Evolutionary conservation across 257 asterid species (phyloP).

Genomic region (Nicotiana sylvestris): DNA sequence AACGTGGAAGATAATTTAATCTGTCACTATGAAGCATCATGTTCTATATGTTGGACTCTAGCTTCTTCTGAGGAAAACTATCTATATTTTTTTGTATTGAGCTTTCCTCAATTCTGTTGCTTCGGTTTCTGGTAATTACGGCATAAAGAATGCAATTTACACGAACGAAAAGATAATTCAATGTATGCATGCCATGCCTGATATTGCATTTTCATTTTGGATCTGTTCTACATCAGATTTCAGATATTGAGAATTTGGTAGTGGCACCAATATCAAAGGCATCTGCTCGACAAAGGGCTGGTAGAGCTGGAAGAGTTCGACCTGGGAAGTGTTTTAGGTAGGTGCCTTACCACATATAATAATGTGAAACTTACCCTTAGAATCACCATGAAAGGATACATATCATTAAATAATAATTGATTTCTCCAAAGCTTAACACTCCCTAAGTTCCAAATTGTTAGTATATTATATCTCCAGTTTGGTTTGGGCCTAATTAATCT

Average conservation of each 20-base stretch:
- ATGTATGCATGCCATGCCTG: neutral
- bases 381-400: neutral
- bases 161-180: neutral
- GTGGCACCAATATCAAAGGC: constrained; percentile 96
- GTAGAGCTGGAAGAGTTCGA: constrained; percentile 96
- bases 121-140: neutral
- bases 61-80: constrained; percentile 1
- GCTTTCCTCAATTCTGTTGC: neutral
- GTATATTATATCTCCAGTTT: neutral
- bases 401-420: neutral
- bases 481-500: neutral
- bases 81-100: neutral
- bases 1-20: neutral
- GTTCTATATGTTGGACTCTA: neutral
- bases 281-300: constrained; percentile 95
- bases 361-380: neutral
- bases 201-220: constrained; percentile 5
- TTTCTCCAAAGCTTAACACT: neutral
- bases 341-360: neutral
- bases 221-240: constrained; percentile 47
- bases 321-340: constrained; percentile 99
- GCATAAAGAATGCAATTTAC: neutral
- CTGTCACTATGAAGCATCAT: neutral
- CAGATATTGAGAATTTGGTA: constrained; percentile 82
- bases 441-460: neutral